Conservation (phyloP, 306 rosid species). For the Vicia sativa region DNA sequence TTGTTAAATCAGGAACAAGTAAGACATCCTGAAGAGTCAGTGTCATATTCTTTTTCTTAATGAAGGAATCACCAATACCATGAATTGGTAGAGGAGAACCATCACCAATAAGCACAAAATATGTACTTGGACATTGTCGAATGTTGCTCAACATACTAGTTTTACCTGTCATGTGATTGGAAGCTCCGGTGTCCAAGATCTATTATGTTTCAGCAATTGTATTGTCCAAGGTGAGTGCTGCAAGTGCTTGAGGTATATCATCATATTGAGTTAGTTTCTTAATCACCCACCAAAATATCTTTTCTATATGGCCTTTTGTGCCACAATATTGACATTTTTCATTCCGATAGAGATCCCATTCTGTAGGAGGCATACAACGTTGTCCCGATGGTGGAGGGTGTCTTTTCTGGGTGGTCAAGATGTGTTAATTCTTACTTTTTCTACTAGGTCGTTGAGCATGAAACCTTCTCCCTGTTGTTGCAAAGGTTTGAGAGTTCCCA, state of each 20-base stretch:
- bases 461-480: too few relatives aligned
- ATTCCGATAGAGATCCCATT: not conserved
- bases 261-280: not conserved
- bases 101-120: conserved; percentile 11
- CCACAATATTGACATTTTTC: not conserved
- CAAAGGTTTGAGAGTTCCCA: too few relatives aligned
- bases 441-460: not conserved
- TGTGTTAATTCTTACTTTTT: not conserved
- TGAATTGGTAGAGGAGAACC: conserved; percentile 13
- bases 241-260: conserved; percentile 7
- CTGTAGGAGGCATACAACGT: not conserved
- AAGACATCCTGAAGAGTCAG: not conserved
- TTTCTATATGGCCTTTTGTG: not conserved
- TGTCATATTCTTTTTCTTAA: not conserved
- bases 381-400: not conserved
- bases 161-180: conserved; percentile 14
- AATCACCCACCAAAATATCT: not conserved
- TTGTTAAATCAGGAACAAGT: not conserved
- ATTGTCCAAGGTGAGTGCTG: conserved; percentile 2
- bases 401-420: not conserved
- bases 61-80: conserved; percentile 15
- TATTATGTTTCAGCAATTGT: conserved; percentile 6
- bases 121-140: not conserved
- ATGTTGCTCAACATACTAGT: not conserved
- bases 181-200: not conserved